Conservation (phyloP, 352 stramenopile genomes). For the Phytophthora sp. region DNA sequence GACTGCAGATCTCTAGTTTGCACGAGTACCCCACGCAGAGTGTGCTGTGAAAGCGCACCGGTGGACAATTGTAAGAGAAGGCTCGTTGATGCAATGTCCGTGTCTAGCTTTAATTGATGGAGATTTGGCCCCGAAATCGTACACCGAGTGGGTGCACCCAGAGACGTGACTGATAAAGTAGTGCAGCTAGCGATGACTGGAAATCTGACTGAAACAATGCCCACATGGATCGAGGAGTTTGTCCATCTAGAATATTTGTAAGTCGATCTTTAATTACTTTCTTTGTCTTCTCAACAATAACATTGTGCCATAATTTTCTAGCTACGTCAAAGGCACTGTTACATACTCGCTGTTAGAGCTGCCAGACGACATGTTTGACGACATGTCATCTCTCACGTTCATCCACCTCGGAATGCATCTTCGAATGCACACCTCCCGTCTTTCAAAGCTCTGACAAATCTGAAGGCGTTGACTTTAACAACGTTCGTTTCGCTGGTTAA, state of each 20-base stretch:
- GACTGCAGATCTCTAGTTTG: too few relatives aligned
- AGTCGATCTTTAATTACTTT: conserved; percentile 7
- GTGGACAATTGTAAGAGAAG: conserved; percentile 8
- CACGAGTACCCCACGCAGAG: conserved; percentile 8
- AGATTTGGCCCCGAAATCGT: conserved; percentile 11
- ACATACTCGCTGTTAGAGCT: conserved; percentile 7
- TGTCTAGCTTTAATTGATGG: conserved; percentile 19
- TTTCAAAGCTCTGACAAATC: conserved; percentile 25
- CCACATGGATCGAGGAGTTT: conserved; percentile 33
- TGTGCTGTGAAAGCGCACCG: conserved; percentile 14
- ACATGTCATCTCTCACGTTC: conserved; percentile 39
- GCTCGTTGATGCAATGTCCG: conserved; percentile 10
- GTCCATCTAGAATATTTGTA: conserved; percentile 36
- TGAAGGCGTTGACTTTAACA: conserved; percentile 30
- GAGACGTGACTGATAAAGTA: conserved; percentile 13
- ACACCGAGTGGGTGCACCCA: conserved; percentile 13
- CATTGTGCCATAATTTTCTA: not conserved
- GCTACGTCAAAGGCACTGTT: conserved; percentile 12
- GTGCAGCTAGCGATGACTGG: conserved; percentile 4
- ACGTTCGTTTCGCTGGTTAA: conserved; percentile 5
- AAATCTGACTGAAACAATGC: conserved; percentile 21
- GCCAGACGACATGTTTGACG: conserved; percentile 32
- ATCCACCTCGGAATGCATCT: conserved; percentile 28
- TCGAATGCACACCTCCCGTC: conserved; percentile 17
- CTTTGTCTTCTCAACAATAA: conserved; percentile 5